These are phyloP conservation scores for Talaromyces amestolkiae DNA, from an alignment of 2,329 filamentous ascomycete genomes.

Conservation along the genomic window DNA sequence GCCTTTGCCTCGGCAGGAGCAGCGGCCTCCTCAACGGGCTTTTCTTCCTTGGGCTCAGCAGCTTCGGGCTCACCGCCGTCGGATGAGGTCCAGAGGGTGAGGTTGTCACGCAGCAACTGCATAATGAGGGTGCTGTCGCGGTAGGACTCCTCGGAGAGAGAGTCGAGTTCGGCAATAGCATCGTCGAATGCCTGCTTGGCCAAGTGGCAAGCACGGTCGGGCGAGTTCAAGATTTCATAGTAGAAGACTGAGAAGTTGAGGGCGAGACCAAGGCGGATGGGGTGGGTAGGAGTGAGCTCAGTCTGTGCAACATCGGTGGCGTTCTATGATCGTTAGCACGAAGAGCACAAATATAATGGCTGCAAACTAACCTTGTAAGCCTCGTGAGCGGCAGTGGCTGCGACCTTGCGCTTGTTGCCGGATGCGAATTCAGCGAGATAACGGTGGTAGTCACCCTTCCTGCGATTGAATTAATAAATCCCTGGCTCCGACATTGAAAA, in stretches of 20 bases:
- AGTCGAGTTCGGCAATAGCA: slow-evolving; percentile 97
- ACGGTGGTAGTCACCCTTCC: slow-evolving; percentile 99
- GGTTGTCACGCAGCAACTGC: slow-evolving; percentile 97
- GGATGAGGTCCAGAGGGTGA: slow-evolving; percentile 96
- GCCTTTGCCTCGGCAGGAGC: slow-evolving; percentile 40
- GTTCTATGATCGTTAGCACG: slow-evolving; percentile 56
- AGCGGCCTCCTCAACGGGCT: slow-evolving; percentile 50
- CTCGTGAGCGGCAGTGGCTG: slow-evolving; percentile 90
- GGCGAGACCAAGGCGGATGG: slow-evolving; percentile 94
- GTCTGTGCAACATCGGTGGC: slow-evolving; percentile 98
- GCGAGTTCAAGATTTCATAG: slow-evolving; percentile 98
- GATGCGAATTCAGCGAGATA: slow-evolving; percentile 96
- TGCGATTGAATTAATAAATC: slow-evolving; percentile 41
- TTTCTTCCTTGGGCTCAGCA: slow-evolving; percentile 61
- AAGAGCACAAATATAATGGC: slow-evolving; percentile 17
- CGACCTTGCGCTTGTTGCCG: slow-evolving; percentile 91
- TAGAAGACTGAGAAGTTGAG: slow-evolving; percentile 99
- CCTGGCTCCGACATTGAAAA: no score
- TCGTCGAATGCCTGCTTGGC: slow-evolving; percentile 99
- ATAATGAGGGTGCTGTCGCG: slow-evolving; percentile 99
- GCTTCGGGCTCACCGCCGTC: slow-evolving; percentile 72
- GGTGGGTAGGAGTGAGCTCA: slow-evolving; percentile 94
- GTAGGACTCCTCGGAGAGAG: slow-evolving; percentile 96
- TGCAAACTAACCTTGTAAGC: slow-evolving; percentile 81
- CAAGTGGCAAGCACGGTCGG: slow-evolving; percentile 94